Base-by-base conservation (phyloP, 2,329 filamentous ascomycete species). In the Boeremia exigua region DNA sequence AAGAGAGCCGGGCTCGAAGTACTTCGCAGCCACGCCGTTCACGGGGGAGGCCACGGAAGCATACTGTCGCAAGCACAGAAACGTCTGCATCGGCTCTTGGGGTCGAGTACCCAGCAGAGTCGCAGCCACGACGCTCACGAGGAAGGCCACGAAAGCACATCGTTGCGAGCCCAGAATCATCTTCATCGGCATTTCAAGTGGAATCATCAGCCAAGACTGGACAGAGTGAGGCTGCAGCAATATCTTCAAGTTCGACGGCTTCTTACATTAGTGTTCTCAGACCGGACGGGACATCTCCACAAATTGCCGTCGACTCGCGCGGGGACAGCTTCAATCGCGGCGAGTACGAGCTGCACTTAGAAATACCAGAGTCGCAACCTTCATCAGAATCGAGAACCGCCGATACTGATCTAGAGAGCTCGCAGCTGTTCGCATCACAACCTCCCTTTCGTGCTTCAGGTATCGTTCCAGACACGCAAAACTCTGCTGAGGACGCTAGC, bases 391-490 rank as follows among this genome's bases (percentile, higher is more conserved):
- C 14, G 25, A 44, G 37, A 15, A 9, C 19, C 12, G 39, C 36
- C 1, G 54, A 51, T 1, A 61, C 54, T 11, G 50, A 67, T n/a
- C 49, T 65, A 10, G 45, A 59, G 14, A 69, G 54, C 52, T 67
- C 67, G 4, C 61, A 65, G 39, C 42, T 65, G 14, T 61, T 59
- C 32, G 37, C 54, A 19, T 59, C 50, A 7, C 30, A 54, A 38
- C 54, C 46, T 43, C 40, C 47, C 30, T 65, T 61, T 39, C 45
- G 36, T 23, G 54, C 54, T 8, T 59, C 63, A 7, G 63, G 66
- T 23, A 48, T 73, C 7, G 63, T 74, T 2, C 63, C 55, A 29
- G 69, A 73, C 28, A 72, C 71, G 3, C 68, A 73, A 45, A 65
- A 58, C 45, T 67, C 63, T 10, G 57, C 38, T 3, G 60, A 61